These are phyloP conservation scores for Hyaloscypha finlandica DNA, from an alignment of 495 filamentous ascomycete species.

Conservation along the genomic window DNA sequence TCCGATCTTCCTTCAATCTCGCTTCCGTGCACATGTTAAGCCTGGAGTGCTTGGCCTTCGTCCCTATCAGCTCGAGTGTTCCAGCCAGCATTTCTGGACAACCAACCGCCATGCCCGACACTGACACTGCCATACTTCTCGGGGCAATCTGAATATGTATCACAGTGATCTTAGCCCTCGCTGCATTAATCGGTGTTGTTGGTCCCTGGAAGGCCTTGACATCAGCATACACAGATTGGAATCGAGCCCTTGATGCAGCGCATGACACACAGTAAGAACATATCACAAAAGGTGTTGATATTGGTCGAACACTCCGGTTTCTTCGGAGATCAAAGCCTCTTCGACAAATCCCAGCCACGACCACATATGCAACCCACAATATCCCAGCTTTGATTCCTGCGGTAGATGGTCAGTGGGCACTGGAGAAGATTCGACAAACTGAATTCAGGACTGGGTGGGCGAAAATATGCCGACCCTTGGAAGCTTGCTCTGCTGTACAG, in stretches of 20 bases:
- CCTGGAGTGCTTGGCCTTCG: no score
- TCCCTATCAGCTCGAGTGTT: no score
- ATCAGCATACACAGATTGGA: neutral
- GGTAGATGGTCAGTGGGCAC: neutral
- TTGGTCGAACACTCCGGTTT: neutral
- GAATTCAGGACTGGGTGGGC: neutral
- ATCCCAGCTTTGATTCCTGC: neutral
- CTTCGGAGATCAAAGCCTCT: neutral
- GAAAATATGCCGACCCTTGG: neutral
- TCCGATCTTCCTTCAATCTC: no score
- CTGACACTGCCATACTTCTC: constrained; percentile 2
- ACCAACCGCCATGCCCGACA: neutral
- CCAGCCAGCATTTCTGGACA: no score
- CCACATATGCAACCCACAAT: neutral
- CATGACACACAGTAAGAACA: neutral
- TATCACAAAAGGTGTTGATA: constrained; percentile 2
- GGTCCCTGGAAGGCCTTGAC: neutral
- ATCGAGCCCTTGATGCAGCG: neutral
- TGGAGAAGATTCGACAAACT: neutral
- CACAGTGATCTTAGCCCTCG: constrained; percentile 1
- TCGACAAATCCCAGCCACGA: neutral
- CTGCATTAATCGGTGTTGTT: neutral
- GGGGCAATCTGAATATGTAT: neutral
- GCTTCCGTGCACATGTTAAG: no score
- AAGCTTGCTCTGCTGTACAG: neutral